Conservation (phyloP, 2,329 filamentous ascomycete genomes). For the Monosporascus sp. region DNA sequence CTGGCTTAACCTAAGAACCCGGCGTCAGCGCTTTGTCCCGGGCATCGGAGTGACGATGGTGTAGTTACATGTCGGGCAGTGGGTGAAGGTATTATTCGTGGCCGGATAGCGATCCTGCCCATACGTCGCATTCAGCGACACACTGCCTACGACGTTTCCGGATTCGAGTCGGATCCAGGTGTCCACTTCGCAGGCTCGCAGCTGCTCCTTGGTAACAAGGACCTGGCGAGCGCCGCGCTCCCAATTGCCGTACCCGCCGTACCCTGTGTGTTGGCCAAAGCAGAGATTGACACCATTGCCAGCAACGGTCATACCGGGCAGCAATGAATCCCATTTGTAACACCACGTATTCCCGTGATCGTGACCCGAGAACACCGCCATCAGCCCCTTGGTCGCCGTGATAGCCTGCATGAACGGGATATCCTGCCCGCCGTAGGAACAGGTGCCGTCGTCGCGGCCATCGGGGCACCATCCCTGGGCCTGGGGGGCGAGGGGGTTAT, state of each 20-base stretch:
- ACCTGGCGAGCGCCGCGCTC: slow-evolving; percentile 57
- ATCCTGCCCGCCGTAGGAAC: slow-evolving; percentile 47
- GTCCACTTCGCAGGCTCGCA: slow-evolving; percentile 39
- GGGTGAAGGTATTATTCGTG: slow-evolving; percentile 31
- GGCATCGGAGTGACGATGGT: neutral
- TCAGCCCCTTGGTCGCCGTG: slow-evolving; percentile 46
- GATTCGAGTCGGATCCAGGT: slow-evolving; percentile 60
- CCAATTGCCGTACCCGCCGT: slow-evolving; percentile 65
- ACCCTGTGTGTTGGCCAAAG: slow-evolving; percentile 64
- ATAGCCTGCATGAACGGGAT: slow-evolving; percentile 60
- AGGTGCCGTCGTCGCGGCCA: slow-evolving; percentile 31
- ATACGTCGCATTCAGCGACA: slow-evolving; percentile 56
- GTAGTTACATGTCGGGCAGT: slow-evolving; percentile 25
- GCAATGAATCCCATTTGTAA: slow-evolving; percentile 37
- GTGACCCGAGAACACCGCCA: slow-evolving; percentile 60
- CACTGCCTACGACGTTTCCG: slow-evolving; percentile 43
- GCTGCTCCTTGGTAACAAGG: slow-evolving; percentile 36
- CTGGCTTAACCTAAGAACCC: no score
- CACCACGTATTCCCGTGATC: slow-evolving; percentile 62
- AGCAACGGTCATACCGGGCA: slow-evolving; percentile 24
- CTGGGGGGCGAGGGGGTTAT: slow-evolving; percentile 35
- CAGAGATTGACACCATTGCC: slow-evolving; percentile 39
- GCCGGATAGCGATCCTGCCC: slow-evolving; percentile 49
- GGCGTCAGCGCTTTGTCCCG: neutral
- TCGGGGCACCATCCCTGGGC: slow-evolving; percentile 41